Percentiles rank a stretch among this genome's conserved stretches.
Conservation (phyloP, 768 basidiomycete genomes). For the Lentinula guzmanii region DNA sequence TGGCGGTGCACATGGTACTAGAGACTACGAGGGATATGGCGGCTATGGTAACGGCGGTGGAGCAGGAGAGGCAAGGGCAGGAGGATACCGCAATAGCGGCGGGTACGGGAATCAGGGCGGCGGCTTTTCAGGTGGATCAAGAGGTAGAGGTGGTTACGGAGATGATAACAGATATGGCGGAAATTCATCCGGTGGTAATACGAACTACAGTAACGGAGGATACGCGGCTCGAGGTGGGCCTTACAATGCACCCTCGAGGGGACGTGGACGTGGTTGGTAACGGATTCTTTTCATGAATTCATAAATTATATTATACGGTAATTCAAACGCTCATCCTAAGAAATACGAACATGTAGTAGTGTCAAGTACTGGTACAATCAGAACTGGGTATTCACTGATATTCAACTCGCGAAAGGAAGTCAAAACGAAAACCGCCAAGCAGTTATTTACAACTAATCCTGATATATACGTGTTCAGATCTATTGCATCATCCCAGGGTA, state of each 20-base stretch:
- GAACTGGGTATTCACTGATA: too few relatives aligned
- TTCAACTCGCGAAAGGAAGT: too few relatives aligned
- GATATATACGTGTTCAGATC: neutral
- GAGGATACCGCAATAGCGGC: slow-evolving; percentile 22
- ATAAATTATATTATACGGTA: neutral
- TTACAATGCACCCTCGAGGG: slow-evolving; percentile 27
- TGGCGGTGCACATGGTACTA: slow-evolving; percentile 8
- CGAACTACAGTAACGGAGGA: slow-evolving; percentile 7
- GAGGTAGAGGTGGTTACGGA: slow-evolving; percentile 24
- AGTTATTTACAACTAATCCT: too few relatives aligned
- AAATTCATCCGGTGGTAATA: slow-evolving; percentile 26
- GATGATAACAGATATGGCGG: slow-evolving; percentile 29
- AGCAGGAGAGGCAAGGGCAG: slow-evolving; percentile 24
- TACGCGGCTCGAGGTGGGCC: slow-evolving; percentile 17
- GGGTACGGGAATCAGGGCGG: slow-evolving; percentile 31
- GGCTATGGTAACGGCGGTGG: slow-evolving; percentile 17
- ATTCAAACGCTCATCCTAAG: neutral
- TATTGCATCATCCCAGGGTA: neutral
- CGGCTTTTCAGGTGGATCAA: neutral
- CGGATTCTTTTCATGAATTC: slow-evolving; percentile 11
- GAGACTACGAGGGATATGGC: slow-evolving; percentile 16
- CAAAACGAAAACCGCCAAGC: neutral
- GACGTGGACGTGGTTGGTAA: slow-evolving; percentile 48
- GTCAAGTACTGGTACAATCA: neutral
- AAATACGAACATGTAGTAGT: neutral